Evolutionary conservation across 2,329 filamentous ascomycete genomes (phyloP).

Genomic region (Sarocladium kiliense): DNA sequence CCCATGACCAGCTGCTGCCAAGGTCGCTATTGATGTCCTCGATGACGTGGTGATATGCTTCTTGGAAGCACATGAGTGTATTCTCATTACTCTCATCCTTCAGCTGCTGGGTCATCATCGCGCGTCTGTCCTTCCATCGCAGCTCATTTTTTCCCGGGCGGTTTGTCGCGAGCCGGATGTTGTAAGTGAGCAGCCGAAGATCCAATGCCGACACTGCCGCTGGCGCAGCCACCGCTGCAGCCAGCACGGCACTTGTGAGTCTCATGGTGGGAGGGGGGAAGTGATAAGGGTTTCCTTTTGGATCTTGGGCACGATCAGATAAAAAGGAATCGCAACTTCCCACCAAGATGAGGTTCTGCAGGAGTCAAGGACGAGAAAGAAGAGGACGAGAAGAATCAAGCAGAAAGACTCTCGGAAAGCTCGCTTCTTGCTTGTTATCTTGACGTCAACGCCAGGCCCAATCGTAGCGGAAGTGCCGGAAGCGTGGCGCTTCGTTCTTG

Average conservation of each 20-base stretch:
- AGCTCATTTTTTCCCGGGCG: constrained; percentile 46
- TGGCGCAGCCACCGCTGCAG: constrained; percentile 11
- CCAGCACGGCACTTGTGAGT: constrained; percentile 12
- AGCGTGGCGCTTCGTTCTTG: background rate
- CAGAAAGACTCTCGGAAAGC: background rate
- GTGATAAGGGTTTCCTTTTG: too few relatives aligned
- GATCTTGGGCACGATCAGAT: too few relatives aligned
- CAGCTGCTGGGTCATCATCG: constrained; percentile 47
- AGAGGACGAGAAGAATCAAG: too few relatives aligned
- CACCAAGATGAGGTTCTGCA: too few relatives aligned
- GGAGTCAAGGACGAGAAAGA: too few relatives aligned
- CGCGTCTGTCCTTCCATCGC: constrained; percentile 49
- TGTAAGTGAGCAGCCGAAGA: constrained; percentile 56
- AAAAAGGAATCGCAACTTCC: too few relatives aligned
- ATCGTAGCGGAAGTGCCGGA: background rate
- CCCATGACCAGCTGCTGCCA: constrained; percentile 41
- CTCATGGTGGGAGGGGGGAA: constrained; percentile 14
- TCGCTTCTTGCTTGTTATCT: background rate
- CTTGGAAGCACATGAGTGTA: constrained; percentile 60
- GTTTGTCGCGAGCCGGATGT: constrained; percentile 56
- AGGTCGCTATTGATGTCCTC: constrained; percentile 42
- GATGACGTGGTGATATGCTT: constrained; percentile 57
- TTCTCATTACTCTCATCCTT: constrained; percentile 40
- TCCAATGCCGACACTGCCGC: constrained; percentile 18
- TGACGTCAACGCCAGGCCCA: background rate